phyloP scores from a whole-genome alignment of 208 protist genomes.

The Leishmania arabica region DNA sequence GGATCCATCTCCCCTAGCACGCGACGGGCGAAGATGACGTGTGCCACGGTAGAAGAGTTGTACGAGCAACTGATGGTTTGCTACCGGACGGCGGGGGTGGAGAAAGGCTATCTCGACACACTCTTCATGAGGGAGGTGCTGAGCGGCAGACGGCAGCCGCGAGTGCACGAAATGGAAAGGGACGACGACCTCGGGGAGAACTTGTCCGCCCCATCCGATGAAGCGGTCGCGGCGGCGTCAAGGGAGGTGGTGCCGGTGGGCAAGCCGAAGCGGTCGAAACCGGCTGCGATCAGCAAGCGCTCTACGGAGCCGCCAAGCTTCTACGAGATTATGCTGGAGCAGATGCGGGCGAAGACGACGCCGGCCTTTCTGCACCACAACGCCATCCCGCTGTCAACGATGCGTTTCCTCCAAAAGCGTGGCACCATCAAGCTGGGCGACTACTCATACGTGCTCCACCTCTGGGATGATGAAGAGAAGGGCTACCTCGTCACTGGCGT shows the following conservation, averaged over 20 bases:
- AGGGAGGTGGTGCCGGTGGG: background rate
- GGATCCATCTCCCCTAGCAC: background rate
- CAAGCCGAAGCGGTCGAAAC: background rate
- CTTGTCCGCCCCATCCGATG: background rate
- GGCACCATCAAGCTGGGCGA: constrained; percentile 46
- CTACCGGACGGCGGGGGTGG: constrained; percentile 18
- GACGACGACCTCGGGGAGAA: background rate
- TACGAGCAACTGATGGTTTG: constrained; percentile 6
- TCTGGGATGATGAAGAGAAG: constrained; percentile 77
- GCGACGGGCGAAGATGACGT: constrained; percentile 4
- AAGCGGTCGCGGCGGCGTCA: background rate
- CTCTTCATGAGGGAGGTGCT: constrained; percentile 25
- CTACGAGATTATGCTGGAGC: constrained; percentile 33
- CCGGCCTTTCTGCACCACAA: constrained; percentile 85
- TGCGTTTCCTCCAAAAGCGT: constrained; percentile 52
- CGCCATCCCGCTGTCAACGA: constrained; percentile 45
- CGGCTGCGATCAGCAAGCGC: background rate
- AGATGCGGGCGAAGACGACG: constrained; percentile 39
- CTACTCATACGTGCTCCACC: constrained; percentile 42
- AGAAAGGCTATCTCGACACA: constrained; percentile 27
- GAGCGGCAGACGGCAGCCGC: constrained; percentile 5
- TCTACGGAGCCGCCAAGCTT: background rate
- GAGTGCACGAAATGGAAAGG: constrained; percentile 6
- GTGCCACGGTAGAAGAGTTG: constrained; percentile 8
- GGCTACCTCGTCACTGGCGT: constrained; percentile 78